Conservation (phyloP, 352 stramenopile genomes). For the Pilasporangium apinafurcum region DNA sequence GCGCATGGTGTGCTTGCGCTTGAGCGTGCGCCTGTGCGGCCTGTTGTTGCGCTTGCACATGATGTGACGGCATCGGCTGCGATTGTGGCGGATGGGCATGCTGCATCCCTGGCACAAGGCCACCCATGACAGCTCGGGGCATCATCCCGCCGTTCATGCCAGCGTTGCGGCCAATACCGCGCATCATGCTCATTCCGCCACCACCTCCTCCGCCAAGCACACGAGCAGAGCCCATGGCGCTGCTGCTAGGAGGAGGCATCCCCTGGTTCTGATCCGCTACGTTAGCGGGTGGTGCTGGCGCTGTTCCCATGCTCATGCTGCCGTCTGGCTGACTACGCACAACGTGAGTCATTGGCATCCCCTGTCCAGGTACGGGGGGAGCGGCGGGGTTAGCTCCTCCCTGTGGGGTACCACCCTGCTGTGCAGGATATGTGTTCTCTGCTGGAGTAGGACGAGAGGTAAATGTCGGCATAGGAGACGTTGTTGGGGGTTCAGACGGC, state of each 20-base stretch:
- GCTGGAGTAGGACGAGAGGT: conserved; percentile 55
- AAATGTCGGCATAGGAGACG: conserved; percentile 83
- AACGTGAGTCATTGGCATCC: conserved; percentile 5
- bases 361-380: no score
- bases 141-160: conserved; percentile 65
- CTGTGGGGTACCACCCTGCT: conserved; percentile 13
- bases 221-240: conserved; percentile 27
- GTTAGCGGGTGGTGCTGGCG: no score
- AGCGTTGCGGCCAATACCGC: conserved; percentile 43
- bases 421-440: conserved; percentile 52
- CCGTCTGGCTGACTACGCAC: no score
- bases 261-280: conserved; percentile 9
- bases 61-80: conserved; percentile 48
- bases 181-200: conserved; percentile 67
- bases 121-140: conserved; percentile 54
- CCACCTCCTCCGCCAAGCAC: conserved; percentile 29
- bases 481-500: conserved; percentile 75
- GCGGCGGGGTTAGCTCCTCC: no score
- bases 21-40: conserved; percentile 55
- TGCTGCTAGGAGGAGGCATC: conserved; percentile 30
- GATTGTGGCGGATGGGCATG: conserved; percentile 38
- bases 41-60: conserved; percentile 36
- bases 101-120: conserved; percentile 63
- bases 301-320: no score
- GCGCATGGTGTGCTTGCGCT: conserved; percentile 59